phyloP scores from a whole-genome alignment of 2,329 filamentous ascomycete genomes.

The Volutella citrinella region DNA sequence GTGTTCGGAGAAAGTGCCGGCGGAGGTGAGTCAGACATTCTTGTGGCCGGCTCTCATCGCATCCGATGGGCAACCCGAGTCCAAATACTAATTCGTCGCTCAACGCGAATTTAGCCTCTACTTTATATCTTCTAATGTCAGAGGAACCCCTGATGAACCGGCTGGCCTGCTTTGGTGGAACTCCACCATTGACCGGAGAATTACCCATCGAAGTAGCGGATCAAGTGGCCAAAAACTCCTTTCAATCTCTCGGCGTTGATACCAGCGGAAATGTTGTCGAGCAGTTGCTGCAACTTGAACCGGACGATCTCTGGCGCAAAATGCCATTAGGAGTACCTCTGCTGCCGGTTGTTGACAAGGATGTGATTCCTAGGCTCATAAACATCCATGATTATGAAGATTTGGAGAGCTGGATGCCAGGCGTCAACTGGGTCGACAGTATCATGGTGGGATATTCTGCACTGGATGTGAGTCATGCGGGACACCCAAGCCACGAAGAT shows the following conservation, averaged over 20 bases:
- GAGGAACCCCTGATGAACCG: neutral
- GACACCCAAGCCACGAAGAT: neutral
- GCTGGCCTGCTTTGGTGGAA: neutral
- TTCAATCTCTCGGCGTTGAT: too few species aligned
- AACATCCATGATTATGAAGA: neutral
- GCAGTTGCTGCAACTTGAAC: too few species aligned
- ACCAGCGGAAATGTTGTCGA: too few species aligned
- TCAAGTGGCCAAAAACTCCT: neutral
- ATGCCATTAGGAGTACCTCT: too few species aligned
- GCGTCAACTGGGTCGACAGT: neutral
- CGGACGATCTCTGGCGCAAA: too few species aligned
- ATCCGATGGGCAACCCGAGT: too few species aligned
- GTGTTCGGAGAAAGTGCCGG: conserved; percentile 18
- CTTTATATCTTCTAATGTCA: neutral
- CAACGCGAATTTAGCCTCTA: conserved; percentile 3
- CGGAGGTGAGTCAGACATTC: conserved; percentile 5
- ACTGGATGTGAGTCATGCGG: conserved; percentile 3
- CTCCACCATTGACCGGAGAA: neutral
- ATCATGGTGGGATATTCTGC: conserved; percentile 3
- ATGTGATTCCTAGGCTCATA: neutral
- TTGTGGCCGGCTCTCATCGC: neutral
- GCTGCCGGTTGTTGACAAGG: too few species aligned
- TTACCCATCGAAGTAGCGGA: neutral
- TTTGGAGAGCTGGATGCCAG: too few species aligned
- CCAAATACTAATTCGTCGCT: too few species aligned